Evolutionary conservation across 306 rosid species (phyloP), one percentile per base, ranked within the genome.

Genomic region (Inga leiocalycina): DNA sequence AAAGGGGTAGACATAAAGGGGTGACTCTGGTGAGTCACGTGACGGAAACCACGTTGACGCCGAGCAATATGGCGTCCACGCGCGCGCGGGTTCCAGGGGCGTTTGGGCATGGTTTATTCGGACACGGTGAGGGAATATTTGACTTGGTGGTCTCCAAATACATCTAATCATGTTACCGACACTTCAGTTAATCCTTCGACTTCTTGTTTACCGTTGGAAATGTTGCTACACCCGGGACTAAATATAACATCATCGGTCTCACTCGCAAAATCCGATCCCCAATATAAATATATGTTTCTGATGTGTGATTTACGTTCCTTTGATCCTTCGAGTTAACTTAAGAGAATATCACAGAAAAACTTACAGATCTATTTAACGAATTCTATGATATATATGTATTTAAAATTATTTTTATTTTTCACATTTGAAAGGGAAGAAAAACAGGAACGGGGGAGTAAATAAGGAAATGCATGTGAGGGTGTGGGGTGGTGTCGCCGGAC

Each of bases 121-220:
- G 97, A 92, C 97, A 92, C 86, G 94, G 94, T 80, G 95, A 92
- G 98, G 94, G 98, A 93, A 95, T 95, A 93, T 91, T 93, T 92
- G 97, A 86, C 46, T 32, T 35, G 35, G 72, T 64, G 5, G 39
- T 13, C 9, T 64, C 32, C 37, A 12, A 5, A 3, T 0, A 12
- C 12, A 3, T 0, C 22, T 20, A 59, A n/a, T 22, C 11, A 57
- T 22, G 3, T 59, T 61, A 59, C 30, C 66, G 8, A 59, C 66
- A 22, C 66, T 59, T 4, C 35, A 24, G 17, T 51, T 17, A 16
- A 27, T 4, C 19, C 1, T 62, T 27, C 8, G 7, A 62, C 37
- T 27, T 27, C 74, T 79, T 79, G 27, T 78, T 89, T 57, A 61
- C 81, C 86, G 70, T 87, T 81, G 83, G 82, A 68, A 82, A 32